phyloP scores from a whole-genome alignment of 371 early-diverging fungal species.

The Syncephalastrum sp. region DNA sequence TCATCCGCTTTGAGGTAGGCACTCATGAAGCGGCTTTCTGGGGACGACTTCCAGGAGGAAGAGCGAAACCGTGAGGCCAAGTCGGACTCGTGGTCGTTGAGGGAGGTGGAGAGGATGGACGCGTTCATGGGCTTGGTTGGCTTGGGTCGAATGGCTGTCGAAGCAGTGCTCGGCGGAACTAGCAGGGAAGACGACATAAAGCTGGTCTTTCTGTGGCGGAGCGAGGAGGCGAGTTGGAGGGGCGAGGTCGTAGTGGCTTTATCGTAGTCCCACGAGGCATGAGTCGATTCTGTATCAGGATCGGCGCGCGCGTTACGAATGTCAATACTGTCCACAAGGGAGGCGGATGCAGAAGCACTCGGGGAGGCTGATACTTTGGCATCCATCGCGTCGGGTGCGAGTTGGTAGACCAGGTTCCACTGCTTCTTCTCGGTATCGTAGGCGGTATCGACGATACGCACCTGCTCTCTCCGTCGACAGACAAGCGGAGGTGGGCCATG shows the following conservation, averaged over 20 bases:
- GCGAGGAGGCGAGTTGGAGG: too few relatives aligned
- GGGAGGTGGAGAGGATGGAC: background rate
- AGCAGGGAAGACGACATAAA: constrained; percentile 27
- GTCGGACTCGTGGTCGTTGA: background rate
- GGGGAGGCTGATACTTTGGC: background rate
- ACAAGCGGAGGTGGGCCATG: constrained; percentile 18
- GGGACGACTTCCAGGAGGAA: too few relatives aligned
- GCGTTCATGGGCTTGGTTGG: too few relatives aligned
- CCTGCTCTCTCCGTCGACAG: background rate
- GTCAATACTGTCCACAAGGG: constrained; percentile 6
- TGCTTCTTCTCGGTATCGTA: constrained; percentile 10
- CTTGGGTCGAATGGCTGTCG: background rate
- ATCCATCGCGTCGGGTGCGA: background rate
- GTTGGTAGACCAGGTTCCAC: constrained; percentile 7
- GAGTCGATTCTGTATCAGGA: too few relatives aligned
- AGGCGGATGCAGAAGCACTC: background rate
- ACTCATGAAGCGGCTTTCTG: background rate
- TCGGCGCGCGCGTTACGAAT: background rate
- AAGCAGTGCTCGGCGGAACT: constrained; percentile 9
- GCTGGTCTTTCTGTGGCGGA: constrained; percentile 20
- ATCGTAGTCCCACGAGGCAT: too few relatives aligned
- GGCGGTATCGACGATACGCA: background rate
- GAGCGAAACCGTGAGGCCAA: too few relatives aligned
- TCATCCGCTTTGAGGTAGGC: background rate
- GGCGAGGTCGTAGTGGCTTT: too few relatives aligned